Evolutionary conservation across 768 basidiomycete genomes (phyloP).

Genomic region (Tylopilus vinaceipallidus): DNA sequence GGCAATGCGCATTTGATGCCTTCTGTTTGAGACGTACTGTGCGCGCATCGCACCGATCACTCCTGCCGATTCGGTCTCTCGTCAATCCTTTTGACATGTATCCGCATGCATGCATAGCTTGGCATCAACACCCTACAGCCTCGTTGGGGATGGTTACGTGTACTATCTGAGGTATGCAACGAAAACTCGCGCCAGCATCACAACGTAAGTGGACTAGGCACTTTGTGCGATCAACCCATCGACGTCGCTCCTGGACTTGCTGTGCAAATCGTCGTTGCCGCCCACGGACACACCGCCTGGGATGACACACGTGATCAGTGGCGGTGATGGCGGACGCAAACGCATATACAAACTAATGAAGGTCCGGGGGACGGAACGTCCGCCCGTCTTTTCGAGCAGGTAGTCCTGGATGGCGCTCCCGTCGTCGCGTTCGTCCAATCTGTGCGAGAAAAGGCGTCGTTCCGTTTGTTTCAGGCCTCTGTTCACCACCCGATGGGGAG

Average conservation of each 20-base stretch:
- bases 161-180: slow-evolving; percentile 1
- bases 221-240: slow-evolving; percentile 11
- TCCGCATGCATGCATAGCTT: not conserved
- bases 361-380: slow-evolving; percentile 72
- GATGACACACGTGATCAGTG: not conserved
- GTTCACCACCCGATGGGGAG: not conserved
- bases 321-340: too few relatives aligned
- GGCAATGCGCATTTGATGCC: too few relatives aligned
- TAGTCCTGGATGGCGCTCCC: slow-evolving; percentile 66
- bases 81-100: too few relatives aligned
- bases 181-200: not conserved
- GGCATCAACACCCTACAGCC: not conserved
- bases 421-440: slow-evolving; percentile 60
- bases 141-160: not conserved
- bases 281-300: slow-evolving; percentile 22
- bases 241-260: not conserved
- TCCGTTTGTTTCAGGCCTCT: not conserved
- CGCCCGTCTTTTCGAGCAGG: slow-evolving; percentile 58
- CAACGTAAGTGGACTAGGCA: not conserved
- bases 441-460: not conserved
- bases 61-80: too few relatives aligned
- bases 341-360: slow-evolving; percentile 62
- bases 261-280: slow-evolving; percentile 21
- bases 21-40: too few relatives aligned
- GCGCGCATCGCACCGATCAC: too few relatives aligned